Conservation (phyloP, 257 asterid genomes). For the Ballota nigra region DNA sequence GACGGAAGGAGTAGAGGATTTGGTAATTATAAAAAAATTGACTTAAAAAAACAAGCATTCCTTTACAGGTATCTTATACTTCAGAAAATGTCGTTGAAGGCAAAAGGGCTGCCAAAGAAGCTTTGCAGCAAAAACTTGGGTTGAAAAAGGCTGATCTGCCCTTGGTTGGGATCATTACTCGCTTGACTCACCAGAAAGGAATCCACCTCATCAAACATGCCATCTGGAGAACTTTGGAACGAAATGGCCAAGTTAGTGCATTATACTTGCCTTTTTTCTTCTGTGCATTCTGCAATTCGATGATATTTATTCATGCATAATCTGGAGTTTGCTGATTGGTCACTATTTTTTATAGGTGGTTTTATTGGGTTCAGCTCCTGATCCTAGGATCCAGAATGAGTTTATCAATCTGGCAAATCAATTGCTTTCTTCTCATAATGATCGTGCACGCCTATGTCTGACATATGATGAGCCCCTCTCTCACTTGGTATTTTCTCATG, state of each 20-base stretch:
- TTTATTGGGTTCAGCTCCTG: slow-evolving; percentile 97
- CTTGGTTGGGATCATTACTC: slow-evolving; percentile 84
- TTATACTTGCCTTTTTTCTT: background rate
- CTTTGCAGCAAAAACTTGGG: slow-evolving; percentile 84
- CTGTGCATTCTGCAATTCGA: slow-evolving; percentile 4
- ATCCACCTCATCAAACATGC: slow-evolving; percentile 98
- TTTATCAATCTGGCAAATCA: slow-evolving; percentile 87
- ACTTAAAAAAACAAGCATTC: slow-evolving; percentile 15
- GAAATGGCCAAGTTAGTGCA: slow-evolving; percentile 77
- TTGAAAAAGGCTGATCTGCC: slow-evolving; percentile 72
- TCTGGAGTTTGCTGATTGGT: slow-evolving; percentile 24
- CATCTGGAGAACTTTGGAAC: slow-evolving; percentile 86
- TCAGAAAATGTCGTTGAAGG: slow-evolving; percentile 95
- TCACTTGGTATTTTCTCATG: slow-evolving; percentile 68
- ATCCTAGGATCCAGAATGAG: slow-evolving; percentile 85
- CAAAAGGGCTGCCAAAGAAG: slow-evolving; percentile 90
- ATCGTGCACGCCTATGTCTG: slow-evolving; percentile 82
- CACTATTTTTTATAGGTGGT: slow-evolving; percentile 59
- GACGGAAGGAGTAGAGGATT: background rate
- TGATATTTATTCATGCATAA: background rate
- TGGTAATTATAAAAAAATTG: background rate
- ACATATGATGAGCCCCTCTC: slow-evolving; percentile 98
- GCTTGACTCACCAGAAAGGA: slow-evolving; percentile 99
- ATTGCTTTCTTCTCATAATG: slow-evolving; percentile 67
- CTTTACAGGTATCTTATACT: slow-evolving; percentile 68